Evolutionary conservation across 140 eudicot genomes (phyloP).

Genomic region (Cichorium intybus): DNA sequence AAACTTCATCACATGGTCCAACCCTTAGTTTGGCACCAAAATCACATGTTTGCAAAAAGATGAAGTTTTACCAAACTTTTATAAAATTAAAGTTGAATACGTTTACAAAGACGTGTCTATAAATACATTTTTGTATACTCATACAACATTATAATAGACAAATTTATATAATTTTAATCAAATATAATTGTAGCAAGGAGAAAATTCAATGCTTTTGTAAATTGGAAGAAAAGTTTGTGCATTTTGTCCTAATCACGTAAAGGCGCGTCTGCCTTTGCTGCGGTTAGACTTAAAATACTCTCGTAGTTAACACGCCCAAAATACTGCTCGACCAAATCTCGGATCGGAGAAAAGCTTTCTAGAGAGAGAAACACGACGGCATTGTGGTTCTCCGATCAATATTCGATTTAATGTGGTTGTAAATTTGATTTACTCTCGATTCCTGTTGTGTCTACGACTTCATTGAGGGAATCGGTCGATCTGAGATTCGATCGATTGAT

Average conservation of each 20-base stretch:
- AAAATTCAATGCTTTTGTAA: no score
- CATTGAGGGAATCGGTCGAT: slow-evolving; percentile 16
- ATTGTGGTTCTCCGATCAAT: slow-evolving; percentile 29
- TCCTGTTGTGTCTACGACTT: background rate
- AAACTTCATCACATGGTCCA: background rate
- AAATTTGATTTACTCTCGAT: background rate
- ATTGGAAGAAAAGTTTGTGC: slow-evolving; percentile 10
- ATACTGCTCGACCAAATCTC: background rate
- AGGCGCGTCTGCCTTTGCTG: slow-evolving; percentile 27
- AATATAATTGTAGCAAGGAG: no score
- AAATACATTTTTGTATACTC: background rate
- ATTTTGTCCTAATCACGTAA: slow-evolving; percentile 31
- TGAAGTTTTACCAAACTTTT: background rate
- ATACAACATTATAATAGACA: background rate
- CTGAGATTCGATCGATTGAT: slow-evolving; percentile 17
- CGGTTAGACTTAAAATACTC: slow-evolving; percentile 19
- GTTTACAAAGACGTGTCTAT: background rate
- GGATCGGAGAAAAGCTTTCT: slow-evolving; percentile 4
- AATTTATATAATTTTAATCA: no score
- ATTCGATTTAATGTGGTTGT: background rate
- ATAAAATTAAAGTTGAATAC: background rate
- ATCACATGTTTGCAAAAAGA: background rate
- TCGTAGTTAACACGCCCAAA: slow-evolving; percentile 1
- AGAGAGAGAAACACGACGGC: slow-evolving; percentile 22
- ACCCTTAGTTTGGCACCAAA: background rate